Evolutionary conservation across 1,284 basidiomycete genomes (phyloP).

Genomic region (Xerocomus amazonicus): DNA sequence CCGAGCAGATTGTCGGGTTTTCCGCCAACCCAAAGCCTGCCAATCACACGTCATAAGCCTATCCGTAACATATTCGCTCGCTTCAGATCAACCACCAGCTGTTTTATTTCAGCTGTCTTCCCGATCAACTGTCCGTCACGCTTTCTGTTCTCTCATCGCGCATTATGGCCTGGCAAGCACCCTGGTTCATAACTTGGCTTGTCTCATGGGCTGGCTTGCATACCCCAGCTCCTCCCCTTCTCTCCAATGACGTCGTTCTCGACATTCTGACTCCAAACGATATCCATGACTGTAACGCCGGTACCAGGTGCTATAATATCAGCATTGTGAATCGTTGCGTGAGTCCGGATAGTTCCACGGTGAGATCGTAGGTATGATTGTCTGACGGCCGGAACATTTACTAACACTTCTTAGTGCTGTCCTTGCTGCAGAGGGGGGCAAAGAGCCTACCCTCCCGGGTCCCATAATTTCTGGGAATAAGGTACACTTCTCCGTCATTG

Average conservation of each 20-base stretch:
- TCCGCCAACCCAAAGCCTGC: too few species aligned
- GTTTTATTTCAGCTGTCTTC: too few species aligned
- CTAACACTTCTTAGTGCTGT: slow-evolving; percentile 2
- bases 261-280: not conserved
- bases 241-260: not conserved
- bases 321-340: not conserved
- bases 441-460: slow-evolving; percentile 6
- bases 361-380: slow-evolving; percentile 7
- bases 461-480: slow-evolving; percentile 15
- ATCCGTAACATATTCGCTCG: too few species aligned
- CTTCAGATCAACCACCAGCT: too few species aligned
- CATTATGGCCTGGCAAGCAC: not conserved
- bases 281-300: not conserved
- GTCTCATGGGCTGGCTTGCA: not conserved
- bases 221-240: not conserved
- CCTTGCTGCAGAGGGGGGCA: slow-evolving; percentile 1
- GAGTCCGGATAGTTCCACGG: slow-evolving; percentile 7
- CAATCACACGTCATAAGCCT: too few species aligned
- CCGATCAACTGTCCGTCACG: too few species aligned
- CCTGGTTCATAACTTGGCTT: not conserved
- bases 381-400: not conserved
- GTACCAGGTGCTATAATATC: not conserved
- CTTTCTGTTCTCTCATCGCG: not conserved
- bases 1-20: too few species aligned
- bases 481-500: slow-evolving; percentile 1